Evolutionary conservation across 495 filamentous ascomycete species (phyloP).

Genomic region (Rusavskia elegans): DNA sequence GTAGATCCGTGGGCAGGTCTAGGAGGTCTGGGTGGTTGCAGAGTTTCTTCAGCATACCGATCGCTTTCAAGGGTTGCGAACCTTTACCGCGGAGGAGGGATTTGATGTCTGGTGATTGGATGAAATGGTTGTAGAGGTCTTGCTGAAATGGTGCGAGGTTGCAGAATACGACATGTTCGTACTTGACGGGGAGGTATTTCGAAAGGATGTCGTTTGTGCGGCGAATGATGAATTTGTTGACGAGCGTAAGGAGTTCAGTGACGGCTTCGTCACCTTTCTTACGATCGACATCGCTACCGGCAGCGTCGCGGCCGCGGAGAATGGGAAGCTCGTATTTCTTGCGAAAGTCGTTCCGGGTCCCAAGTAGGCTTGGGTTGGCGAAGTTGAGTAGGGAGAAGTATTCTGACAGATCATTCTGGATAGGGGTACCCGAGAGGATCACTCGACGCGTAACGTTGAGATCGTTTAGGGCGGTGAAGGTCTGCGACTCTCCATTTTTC

Average conservation of each 20-base stretch:
- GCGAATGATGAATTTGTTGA: conserved; percentile 98
- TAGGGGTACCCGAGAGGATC: conserved; percentile 92
- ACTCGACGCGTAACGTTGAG: conserved; percentile 84
- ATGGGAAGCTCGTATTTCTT: conserved; percentile 93
- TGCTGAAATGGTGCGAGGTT: conserved; percentile 86
- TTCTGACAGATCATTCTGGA: conserved; percentile 94
- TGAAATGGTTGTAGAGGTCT: conserved; percentile 89
- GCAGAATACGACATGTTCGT: conserved; percentile 99
- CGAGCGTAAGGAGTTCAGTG: conserved; percentile 59
- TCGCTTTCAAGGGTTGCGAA: conserved; percentile 90
- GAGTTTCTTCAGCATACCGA: conserved; percentile 90
- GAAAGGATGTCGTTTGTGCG: conserved; percentile 96
- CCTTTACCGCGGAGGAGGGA: conserved; percentile 85
- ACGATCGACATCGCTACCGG: conserved; percentile 68
- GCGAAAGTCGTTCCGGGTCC: conserved; percentile 79
- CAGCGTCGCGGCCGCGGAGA: conserved; percentile 79
- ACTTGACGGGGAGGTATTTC: conserved; percentile 96
- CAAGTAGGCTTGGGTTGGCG: conserved; percentile 85
- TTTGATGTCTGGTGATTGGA: conserved; percentile 89
- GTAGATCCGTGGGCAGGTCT: conserved; percentile 67
- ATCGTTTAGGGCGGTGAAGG: conserved; percentile 76
- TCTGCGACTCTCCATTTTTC: conserved; percentile 94
- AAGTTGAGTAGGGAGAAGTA: conserved; percentile 96
- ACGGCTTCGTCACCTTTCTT: conserved; percentile 75
- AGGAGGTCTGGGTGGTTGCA: conserved; percentile 97